Evolutionary conservation across 2,329 filamentous ascomycete genomes (phyloP).

Genomic region (Hymenoscyphus scutula): DNA sequence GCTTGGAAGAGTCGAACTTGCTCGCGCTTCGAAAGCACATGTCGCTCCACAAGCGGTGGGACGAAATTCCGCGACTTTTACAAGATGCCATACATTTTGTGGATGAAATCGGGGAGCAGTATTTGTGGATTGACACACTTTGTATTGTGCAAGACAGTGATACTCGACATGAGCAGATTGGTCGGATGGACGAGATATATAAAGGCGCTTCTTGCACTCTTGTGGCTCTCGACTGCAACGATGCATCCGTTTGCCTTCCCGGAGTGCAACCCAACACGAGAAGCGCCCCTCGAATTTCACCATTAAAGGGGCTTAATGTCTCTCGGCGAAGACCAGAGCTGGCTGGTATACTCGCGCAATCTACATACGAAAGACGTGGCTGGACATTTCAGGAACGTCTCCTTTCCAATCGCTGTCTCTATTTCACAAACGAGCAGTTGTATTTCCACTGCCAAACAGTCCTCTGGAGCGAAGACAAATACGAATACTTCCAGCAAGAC

Average conservation of each 20-base stretch:
- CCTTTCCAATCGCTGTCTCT: conserved; percentile 2
- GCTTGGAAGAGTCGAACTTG: neutral
- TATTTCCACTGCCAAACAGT: conserved; percentile 4
- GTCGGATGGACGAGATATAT: conserved; percentile 5
- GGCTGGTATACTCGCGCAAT: neutral
- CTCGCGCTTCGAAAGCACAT: neutral
- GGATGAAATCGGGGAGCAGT: neutral
- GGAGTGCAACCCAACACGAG: neutral
- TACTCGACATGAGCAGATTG: neutral
- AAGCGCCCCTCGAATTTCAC: neutral
- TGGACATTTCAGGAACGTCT: conserved; percentile 12
- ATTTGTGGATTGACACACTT: conserved; percentile 5
- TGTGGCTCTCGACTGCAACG: neutral
- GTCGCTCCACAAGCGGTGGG: neutral
- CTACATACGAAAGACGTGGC: neutral
- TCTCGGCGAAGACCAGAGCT: neutral
- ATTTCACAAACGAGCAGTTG: conserved; percentile 7
- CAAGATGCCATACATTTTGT: conserved; percentile 4
- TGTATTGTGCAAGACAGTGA: conserved; percentile 7
- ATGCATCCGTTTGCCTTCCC: neutral
- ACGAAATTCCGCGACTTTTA: neutral
- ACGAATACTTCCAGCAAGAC: conserved; percentile 2
- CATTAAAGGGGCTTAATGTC: neutral
- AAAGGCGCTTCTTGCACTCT: conserved; percentile 1
- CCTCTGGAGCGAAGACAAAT: conserved; percentile 7